Evolutionary conservation across 106 monocot genomes (phyloP).

Genomic region (Acorus gramineus): DNA sequence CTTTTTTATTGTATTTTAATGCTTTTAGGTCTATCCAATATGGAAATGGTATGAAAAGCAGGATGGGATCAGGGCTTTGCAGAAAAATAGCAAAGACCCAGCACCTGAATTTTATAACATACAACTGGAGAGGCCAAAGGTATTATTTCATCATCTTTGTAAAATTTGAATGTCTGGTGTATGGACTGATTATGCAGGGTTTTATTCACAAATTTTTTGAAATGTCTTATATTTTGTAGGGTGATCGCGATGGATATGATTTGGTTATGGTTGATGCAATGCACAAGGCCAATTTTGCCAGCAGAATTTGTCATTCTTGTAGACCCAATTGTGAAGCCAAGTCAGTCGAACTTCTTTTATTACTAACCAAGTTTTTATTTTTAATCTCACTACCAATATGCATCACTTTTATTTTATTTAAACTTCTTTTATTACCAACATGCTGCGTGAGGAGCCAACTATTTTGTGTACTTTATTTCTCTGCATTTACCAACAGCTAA

Average conservation of each 20-base stretch:
- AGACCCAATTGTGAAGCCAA: slow-evolving; percentile 99
- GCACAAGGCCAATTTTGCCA: slow-evolving; percentile 99
- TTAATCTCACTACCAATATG: too few relatives aligned
- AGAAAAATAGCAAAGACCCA: slow-evolving; percentile 83
- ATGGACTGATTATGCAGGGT: background rate
- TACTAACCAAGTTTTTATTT: too few relatives aligned
- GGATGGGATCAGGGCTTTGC: slow-evolving; percentile 86
- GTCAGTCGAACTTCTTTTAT: slow-evolving; percentile 33
- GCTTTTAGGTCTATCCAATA: slow-evolving; percentile 80
- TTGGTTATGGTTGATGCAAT: slow-evolving; percentile 99
- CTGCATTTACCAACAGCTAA: background rate
- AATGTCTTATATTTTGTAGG: slow-evolving; percentile 28
- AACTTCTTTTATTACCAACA: slow-evolving; percentile 2
- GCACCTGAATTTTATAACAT: slow-evolving; percentile 98
- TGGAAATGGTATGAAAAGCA: slow-evolving; percentile 99
- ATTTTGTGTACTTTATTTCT: background rate
- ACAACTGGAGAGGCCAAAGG: slow-evolving; percentile 96
- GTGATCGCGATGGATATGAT: slow-evolving; percentile 97
- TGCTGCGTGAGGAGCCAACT: background rate
- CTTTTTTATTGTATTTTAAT: background rate
- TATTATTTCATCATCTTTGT: background rate
- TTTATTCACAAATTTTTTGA: too few relatives aligned
- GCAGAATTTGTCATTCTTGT: slow-evolving; percentile 98
- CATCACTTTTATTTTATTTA: background rate
- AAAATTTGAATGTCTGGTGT: background rate